Evolutionary conservation across 2,329 filamentous ascomycete species (phyloP).

Genomic region (Xylariaceae sp.): DNA sequence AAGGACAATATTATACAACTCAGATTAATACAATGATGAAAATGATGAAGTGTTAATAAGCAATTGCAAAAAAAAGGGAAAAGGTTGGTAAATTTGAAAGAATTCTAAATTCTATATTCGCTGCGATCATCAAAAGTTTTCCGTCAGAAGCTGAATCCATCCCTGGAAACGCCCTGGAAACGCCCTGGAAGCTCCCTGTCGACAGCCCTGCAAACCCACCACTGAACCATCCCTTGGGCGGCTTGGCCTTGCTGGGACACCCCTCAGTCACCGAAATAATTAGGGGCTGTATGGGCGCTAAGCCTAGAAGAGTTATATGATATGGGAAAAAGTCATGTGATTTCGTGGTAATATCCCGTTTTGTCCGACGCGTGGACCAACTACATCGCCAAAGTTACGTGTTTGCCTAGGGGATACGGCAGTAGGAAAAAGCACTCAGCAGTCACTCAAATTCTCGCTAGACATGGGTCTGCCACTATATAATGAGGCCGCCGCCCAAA

Average conservation of each 20-base stretch:
- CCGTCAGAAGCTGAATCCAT: slow-evolving; percentile 16
- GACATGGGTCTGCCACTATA: slow-evolving; percentile 28
- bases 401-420: slow-evolving; percentile 35
- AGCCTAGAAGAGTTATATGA: slow-evolving; percentile 15
- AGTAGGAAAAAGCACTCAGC: slow-evolving; percentile 1
- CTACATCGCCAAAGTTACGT: slow-evolving; percentile 34
- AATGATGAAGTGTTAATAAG: background rate
- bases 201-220: slow-evolving; percentile 21
- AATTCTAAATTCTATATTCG: slow-evolving; percentile 2
- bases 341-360: slow-evolving; percentile 30
- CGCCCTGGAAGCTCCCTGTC: slow-evolving; percentile 18
- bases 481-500: slow-evolving; percentile 24
- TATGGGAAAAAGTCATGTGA: slow-evolving; percentile 34
- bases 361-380: slow-evolving; percentile 33
- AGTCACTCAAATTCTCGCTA: slow-evolving; percentile 3
- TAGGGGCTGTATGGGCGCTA: slow-evolving; percentile 23
- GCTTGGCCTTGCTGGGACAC: slow-evolving; percentile 14
- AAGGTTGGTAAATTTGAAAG: background rate
- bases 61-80: no score
- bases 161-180: slow-evolving; percentile 17
- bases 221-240: slow-evolving; percentile 23
- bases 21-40: slow-evolving; percentile 6
- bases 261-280: slow-evolving; percentile 24
- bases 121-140: background rate
- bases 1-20: background rate